A percentile compares a stretch with the other conserved stretches of the same genome.
phyloP scores from a whole-genome alignment of 1,284 basidiomycete genomes.

The Salmacisia buchloeana region DNA sequence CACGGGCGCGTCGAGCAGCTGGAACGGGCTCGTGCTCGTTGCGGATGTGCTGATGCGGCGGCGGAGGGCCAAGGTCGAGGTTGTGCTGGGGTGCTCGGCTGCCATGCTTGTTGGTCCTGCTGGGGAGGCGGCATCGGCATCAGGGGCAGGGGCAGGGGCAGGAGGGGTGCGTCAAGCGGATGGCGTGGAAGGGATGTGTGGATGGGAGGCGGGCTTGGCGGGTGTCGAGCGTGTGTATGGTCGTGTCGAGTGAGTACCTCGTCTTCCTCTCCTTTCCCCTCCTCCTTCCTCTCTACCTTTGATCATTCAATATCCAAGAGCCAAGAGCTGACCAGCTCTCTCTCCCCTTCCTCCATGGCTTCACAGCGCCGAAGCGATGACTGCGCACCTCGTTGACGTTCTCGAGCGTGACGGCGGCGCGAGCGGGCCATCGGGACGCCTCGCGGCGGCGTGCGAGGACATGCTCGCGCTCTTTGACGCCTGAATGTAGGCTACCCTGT shows the following conservation, averaged over 20 bases:
- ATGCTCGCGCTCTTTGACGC: not conserved
- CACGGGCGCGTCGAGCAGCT: not conserved
- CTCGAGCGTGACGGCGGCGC: slow-evolving; percentile 12
- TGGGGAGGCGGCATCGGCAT: slow-evolving; percentile 25
- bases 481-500: too few relatives aligned
- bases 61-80: not conserved
- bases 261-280: not conserved
- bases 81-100: slow-evolving; percentile 20
- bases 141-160: slow-evolving; percentile 9
- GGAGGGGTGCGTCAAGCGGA: slow-evolving; percentile 14
- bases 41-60: not conserved
- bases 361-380: slow-evolving; percentile 22
- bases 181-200: slow-evolving; percentile 21
- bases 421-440: not conserved
- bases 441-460: not conserved
- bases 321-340: not conserved
- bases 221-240: slow-evolving; percentile 33
- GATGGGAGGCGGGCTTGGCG: slow-evolving; percentile 21
- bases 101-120: slow-evolving; percentile 22
- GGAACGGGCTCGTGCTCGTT: not conserved
- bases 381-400: slow-evolving; percentile 27
- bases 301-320: too few relatives aligned
- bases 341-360: not conserved
- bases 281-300: not conserved
- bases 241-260: slow-evolving; percentile 18